Percentiles rank a stretch among this genome's conserved stretches.
These are phyloP conservation scores for Aspergillus pseudoglaucus DNA, from an alignment of 2,329 filamentous ascomycete species.

Conservation along the genomic window DNA sequence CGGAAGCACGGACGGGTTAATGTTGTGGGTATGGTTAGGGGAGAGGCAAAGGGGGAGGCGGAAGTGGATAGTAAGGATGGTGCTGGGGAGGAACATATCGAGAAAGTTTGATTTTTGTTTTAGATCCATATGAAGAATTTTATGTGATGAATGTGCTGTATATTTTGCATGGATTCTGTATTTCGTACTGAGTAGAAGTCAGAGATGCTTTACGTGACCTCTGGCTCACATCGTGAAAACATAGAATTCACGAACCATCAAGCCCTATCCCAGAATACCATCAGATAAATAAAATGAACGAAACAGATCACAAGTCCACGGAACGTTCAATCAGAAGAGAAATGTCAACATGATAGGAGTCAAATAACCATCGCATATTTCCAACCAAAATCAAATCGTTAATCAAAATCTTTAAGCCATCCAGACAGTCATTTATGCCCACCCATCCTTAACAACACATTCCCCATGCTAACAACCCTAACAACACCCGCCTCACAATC, in stretches of 20 bases:
- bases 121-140: not conserved
- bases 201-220: not conserved
- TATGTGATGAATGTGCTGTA: no score
- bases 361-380: no score
- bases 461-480: slow-evolving; percentile 10
- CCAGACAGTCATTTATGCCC: not conserved
- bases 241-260: no score
- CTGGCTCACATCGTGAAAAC: not conserved
- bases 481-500: slow-evolving; percentile 3
- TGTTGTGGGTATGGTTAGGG: no score
- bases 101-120: slow-evolving; percentile 10
- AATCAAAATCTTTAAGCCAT: not conserved
- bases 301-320: no score
- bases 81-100: no score
- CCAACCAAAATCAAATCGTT: not conserved
- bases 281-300: not conserved
- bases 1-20: no score
- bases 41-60: no score
- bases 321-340: not conserved
- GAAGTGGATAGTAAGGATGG: slow-evolving; percentile 14
- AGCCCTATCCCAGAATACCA: not conserved
- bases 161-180: no score
- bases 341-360: not conserved
- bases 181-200: no score
- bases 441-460: slow-evolving; percentile 13